phyloP scores from a whole-genome alignment of 2,329 filamentous ascomycete species.

The Coccinonectria pachysandricola region DNA sequence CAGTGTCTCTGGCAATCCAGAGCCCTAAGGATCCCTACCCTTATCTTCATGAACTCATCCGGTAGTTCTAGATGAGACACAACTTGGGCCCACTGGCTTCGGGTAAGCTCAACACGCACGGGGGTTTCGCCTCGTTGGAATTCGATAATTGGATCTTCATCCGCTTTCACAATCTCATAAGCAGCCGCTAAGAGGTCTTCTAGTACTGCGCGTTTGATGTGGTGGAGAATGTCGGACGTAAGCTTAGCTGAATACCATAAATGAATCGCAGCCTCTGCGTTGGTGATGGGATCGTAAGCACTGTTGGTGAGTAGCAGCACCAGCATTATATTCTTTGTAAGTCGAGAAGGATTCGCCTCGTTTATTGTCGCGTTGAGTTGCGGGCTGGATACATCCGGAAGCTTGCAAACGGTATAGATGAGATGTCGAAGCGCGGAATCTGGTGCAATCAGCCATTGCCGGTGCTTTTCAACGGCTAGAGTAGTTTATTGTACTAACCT shows the following conservation, averaged over 20 bases:
- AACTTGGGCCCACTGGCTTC: constrained; percentile 4
- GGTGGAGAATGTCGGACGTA: constrained; percentile 3
- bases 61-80: background rate
- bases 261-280: constrained; percentile 16
- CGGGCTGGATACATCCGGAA: constrained; percentile 10
- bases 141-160: background rate
- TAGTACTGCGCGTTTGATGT: constrained; percentile 6
- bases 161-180: background rate
- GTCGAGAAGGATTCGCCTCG: constrained; percentile 1
- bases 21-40: constrained; percentile 1
- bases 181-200: constrained; percentile 1
- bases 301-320: constrained; percentile 8
- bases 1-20: constrained; percentile 5
- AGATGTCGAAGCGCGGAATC: constrained; percentile 15
- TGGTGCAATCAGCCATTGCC: constrained; percentile 7
- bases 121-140: constrained; percentile 1
- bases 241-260: constrained; percentile 18
- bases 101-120: constrained; percentile 4
- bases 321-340: constrained; percentile 5
- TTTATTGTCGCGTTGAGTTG: constrained; percentile 7
- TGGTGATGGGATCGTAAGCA: constrained; percentile 4
- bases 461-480: too few relatives aligned
- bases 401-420: constrained; percentile 14
- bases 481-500: too few relatives aligned
- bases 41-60: background rate